Base-by-base conservation (phyloP, 2,329 filamentous ascomycete species). In the Trichoderma sp. region DNA sequence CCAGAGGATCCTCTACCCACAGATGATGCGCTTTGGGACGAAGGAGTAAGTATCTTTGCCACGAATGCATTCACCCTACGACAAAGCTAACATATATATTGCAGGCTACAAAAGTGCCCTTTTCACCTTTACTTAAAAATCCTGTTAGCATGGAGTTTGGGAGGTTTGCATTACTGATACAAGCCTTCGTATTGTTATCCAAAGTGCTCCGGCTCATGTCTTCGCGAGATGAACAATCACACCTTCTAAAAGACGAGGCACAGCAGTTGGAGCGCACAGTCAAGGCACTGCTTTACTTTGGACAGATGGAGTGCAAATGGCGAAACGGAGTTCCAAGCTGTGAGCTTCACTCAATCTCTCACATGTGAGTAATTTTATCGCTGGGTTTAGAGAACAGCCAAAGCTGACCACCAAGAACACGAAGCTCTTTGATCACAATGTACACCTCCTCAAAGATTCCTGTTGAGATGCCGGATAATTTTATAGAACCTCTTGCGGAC, bases 71-170 rank as follows among this genome's bases (percentile, higher is more conserved):
- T 21, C 21, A 53, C n/a, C 9, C 6, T 34, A 5, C 24, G 32
- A 3, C 34, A 6, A 43, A 4, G 3, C 65, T 68, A 68, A 68
- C 26, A 6, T 18, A 24, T 21, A 18, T 47, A 4, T 43, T n/a
- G 6, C n/a, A 68, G 65, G 65, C 53, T 58, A 43, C 24, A 12
- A 58, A 32, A 18, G 65, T 24, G 32, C 65, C 65, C 5, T 58
- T 15, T 24, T 68, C 65, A 1, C 65, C 65, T 3, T 26, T 43
- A 5, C 36, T 68, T 1, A 26, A 58, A 14, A 68, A 21, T 18
- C 53, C 65, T 12, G 65, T 68, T n/a, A 68, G 53, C 34, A 58
- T 60, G 26, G 65, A 68, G 3, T 68, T 68, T 43, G 65, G 65
- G 9, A 58, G 65, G 28, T 68, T 68, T 12, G 65, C 65, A 32